These are phyloP conservation scores for Pseudomonodictys pantanalensis DNA, from an alignment of 495 filamentous ascomycete genomes.

Conservation along the genomic window DNA sequence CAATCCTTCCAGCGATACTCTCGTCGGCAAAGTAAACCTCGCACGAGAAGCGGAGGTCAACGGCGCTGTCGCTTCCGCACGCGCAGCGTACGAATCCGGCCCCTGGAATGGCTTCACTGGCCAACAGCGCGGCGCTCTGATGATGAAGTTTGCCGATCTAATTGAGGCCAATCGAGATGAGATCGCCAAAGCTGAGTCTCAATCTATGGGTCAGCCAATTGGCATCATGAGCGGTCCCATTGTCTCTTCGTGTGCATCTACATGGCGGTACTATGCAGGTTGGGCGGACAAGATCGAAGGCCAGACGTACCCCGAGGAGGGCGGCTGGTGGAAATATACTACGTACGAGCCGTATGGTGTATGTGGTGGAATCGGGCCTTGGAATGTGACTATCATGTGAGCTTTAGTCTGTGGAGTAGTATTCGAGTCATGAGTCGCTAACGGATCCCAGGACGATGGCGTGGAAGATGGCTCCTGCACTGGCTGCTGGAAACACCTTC, in stretches of 20 bases:
- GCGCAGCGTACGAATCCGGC: constrained; percentile 15
- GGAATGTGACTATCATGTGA: constrained; percentile 38
- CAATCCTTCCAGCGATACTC: constrained; percentile 16
- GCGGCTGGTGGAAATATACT: constrained; percentile 39
- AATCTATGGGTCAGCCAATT: constrained; percentile 14
- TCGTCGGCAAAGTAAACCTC: constrained; percentile 13
- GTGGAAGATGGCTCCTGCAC: constrained; percentile 40
- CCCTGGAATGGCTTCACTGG: constrained; percentile 19
- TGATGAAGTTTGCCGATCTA: constrained; percentile 22
- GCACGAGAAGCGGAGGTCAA: constrained; percentile 20
- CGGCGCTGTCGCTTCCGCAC: constrained; percentile 19
- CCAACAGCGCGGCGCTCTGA: constrained; percentile 10
- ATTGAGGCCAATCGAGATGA: constrained; percentile 17
- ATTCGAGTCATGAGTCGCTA: neutral
- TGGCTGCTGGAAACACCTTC: constrained; percentile 41
- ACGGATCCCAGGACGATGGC: constrained; percentile 11
- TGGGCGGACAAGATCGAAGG: constrained; percentile 29
- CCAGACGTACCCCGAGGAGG: constrained; percentile 26
- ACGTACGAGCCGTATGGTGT: constrained; percentile 41
- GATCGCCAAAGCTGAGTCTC: constrained; percentile 6
- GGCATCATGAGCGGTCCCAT: neutral
- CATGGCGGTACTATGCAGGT: constrained; percentile 27
- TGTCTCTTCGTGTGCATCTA: constrained; percentile 4
- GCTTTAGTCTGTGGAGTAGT: neutral
- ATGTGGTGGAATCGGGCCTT: constrained; percentile 39